Base-by-base conservation (phyloP, 1,284 basidiomycete species). In the Flammula alnicola region DNA sequence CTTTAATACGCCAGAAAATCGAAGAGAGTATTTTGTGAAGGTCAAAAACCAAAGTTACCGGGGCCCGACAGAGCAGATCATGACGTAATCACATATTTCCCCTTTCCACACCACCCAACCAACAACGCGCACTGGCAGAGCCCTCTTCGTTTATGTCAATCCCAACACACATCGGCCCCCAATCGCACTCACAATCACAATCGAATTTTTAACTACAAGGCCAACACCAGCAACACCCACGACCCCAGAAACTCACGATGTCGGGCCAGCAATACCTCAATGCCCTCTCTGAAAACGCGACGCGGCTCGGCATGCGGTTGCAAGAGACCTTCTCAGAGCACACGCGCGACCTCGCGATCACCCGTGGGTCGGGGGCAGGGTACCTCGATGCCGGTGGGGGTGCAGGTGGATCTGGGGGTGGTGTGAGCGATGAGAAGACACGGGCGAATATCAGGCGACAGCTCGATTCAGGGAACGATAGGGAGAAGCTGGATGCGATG, bases 401-500 rank as follows among this genome's bases (percentile, higher is more conserved):
- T n/a, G n/a, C n/a, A n/a, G n/a, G n/a, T n/a, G n/a, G n/a, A n/a
- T n/a, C n/a, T n/a, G n/a, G n/a, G n/a, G n/a, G 38, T 10, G 37
- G 17, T 7, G 20, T 39, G 33, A 70, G 78, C 8, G 88, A 91
- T 60, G 89, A 91, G 65, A 87, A 84, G 66, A 70, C 80, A 31
- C 83, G 85, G 67, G 47, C 54, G 32, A 83, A 92, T 62, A 89
- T 97, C 38, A 80, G 83, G 47, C 86, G 84, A 60, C 88, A 97
- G 61, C 80, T 98, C 32, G 91, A 95, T 61, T 91, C 88, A 5
- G 88, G 80, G 56, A 86, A 85, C 48, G 95, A 97, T 61, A 76
- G 86, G 48, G 94, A 97, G 65, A 92, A 94, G 63, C 73, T 96
- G 44, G 93, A 97, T 61, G 95, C 93, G 5, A 89, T 98, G 86